These are phyloP conservation scores for Nymphaea colorata DNA, from an alignment of 164 flowering plant genomes.

Conservation along the genomic window DNA sequence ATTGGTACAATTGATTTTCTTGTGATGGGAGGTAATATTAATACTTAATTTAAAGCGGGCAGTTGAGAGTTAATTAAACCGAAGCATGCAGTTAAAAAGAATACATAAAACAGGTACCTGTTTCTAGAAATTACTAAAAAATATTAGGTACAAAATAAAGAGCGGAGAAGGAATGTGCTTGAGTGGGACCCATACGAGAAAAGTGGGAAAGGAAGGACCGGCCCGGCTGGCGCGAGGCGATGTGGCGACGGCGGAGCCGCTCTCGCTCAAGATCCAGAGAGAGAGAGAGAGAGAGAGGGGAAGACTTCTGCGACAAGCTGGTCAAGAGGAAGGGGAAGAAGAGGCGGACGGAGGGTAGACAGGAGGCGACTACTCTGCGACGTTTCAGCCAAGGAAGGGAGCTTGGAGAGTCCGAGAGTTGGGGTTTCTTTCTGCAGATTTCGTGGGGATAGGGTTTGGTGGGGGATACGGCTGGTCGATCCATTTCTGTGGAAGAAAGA, in stretches of 20 bases:
- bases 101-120: too few relatives aligned
- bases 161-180: background rate
- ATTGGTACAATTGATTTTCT: too few relatives aligned
- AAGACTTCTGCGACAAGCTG: background rate
- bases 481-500: too few relatives aligned
- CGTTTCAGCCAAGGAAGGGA: too few relatives aligned
- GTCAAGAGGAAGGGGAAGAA: background rate
- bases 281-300: background rate
- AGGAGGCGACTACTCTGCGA: background rate
- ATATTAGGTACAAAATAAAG: too few relatives aligned
- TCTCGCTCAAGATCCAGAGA: background rate
- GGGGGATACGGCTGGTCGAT: too few relatives aligned
- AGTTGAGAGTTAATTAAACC: too few relatives aligned
- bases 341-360: background rate
- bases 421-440: background rate
- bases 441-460: background rate
- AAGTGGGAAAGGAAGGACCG: background rate
- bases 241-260: background rate
- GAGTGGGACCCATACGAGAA: background rate
- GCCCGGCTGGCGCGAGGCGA: background rate
- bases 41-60: too few relatives aligned
- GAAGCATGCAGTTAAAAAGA: too few relatives aligned
- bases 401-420: background rate
- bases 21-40: too few relatives aligned
- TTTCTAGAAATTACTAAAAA: too few relatives aligned